Evolutionary conservation across 768 basidiomycete species (phyloP).

Genomic region (Leccinum rimulosum): DNA sequence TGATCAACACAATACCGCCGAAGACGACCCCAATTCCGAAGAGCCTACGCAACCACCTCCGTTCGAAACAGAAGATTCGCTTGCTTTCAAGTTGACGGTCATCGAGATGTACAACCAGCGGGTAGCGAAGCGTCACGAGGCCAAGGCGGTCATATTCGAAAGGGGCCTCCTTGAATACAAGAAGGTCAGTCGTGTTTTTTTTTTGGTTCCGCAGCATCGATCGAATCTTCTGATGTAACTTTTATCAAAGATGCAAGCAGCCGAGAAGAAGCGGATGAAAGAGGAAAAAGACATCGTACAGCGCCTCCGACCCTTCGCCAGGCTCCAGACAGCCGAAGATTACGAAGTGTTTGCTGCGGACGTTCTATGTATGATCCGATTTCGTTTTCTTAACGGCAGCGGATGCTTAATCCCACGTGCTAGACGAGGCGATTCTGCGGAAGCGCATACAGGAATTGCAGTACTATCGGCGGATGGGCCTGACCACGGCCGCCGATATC

Average conservation of each 20-base stretch:
- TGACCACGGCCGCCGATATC: constrained; percentile 83
- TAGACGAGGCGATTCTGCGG: constrained; percentile 85
- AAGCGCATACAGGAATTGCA: constrained; percentile 91
- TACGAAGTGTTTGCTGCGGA: constrained; percentile 87
- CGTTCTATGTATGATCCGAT: constrained; percentile 73
- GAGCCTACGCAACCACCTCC: constrained; percentile 72
- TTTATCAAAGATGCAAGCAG: constrained; percentile 71
- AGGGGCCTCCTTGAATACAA: constrained; percentile 91
- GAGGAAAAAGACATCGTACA: constrained; percentile 92
- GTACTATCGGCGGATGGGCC: constrained; percentile 81
- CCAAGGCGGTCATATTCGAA: constrained; percentile 89
- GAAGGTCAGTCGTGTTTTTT: constrained; percentile 55
- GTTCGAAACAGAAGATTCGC: constrained; percentile 78
- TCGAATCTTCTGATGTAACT: constrained; percentile 1
- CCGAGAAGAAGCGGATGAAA: constrained; percentile 85
- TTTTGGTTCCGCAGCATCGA: not conserved
- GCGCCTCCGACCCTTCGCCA: constrained; percentile 86
- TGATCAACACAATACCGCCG: constrained; percentile 38
- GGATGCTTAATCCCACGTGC: not conserved
- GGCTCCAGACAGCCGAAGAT: constrained; percentile 87
- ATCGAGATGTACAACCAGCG: constrained; percentile 91
- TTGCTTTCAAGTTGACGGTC: constrained; percentile 84
- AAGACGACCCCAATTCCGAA: constrained; percentile 59
- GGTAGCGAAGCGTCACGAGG: constrained; percentile 79
- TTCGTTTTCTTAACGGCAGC: not conserved